Evolutionary conservation across 2,329 filamentous ascomycete genomes (phyloP), one percentile per base, ranked within the genome.

Genomic region (Alternaria gaisen): DNA sequence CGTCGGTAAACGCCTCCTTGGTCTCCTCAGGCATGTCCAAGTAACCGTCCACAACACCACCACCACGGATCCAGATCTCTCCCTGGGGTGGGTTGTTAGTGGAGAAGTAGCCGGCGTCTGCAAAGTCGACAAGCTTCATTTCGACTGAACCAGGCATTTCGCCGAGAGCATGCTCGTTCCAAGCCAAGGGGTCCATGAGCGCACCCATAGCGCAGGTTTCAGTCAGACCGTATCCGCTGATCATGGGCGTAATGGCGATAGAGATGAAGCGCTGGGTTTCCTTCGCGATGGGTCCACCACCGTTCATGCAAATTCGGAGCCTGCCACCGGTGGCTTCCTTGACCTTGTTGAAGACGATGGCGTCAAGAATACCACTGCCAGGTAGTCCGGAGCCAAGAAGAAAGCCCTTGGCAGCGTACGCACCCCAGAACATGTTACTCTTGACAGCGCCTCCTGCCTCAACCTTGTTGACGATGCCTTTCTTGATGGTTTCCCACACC

Each of bases 401-500:
- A 78, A 88, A 88, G 69, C 80, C 81, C 80, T 90, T 90, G 46
- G 86, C 83, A 28, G 84, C 81, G 78, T 88, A 80, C 12, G 86
- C 87, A 53, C 84, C 87, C 88, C 88, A 90, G 85, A 99, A 99
- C 64, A 98, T 81, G 71, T 90, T 89, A 80, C 85, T 89, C 60
- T 90, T 85, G 42, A 98, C 59, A n/a, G 85, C 79, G 72, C 89
- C 89, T 63, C 90, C 86, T 59, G 86, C 83, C 75, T 91, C 90
- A 61, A 98, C 89, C 80, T 93, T 93, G 71, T 83, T 81, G 66
- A 94, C 83, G 72, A 99, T 91, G 56, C 95, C 95, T 84, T 99
- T 99, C 84, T 93, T 94, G 72, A 99, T 91, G 1, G 92, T 94
- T 82, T 99, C 95, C 94, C 94, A 99, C 32, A 99, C 91, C 60